A percentile compares a stretch with the other conserved stretches of the same genome.
Evolutionary conservation across 2,329 filamentous ascomycete species (phyloP).

Genomic region (Fusarium pseudograminearum): DNA sequence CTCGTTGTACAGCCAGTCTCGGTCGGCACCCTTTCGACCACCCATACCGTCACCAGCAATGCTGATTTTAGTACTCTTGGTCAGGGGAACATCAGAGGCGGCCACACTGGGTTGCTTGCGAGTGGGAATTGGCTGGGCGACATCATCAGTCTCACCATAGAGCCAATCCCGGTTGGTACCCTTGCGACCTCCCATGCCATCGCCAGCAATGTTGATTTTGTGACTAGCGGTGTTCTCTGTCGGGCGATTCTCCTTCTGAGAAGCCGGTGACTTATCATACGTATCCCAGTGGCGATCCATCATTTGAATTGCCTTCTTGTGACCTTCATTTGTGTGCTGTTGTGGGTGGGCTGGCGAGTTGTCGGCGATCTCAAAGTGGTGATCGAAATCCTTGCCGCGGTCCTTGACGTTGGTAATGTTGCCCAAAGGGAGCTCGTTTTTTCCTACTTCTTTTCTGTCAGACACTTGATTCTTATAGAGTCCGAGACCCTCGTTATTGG

Average conservation of each 20-base stretch:
- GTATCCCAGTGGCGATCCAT: constrained; percentile 74
- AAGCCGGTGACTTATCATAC: constrained; percentile 66
- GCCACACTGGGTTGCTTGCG: constrained; percentile 37
- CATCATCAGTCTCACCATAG: constrained; percentile 55
- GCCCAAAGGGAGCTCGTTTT: constrained; percentile 63
- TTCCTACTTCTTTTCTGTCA: constrained; percentile 64
- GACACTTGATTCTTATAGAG: constrained; percentile 85
- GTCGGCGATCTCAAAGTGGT: constrained; percentile 83
- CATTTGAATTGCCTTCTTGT: constrained; percentile 77
- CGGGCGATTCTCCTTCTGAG: constrained; percentile 65
- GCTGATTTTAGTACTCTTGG: constrained; percentile 49
- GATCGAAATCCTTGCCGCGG: constrained; percentile 80
- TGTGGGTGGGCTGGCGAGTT: constrained; percentile 65
- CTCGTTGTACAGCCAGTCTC: constrained; percentile 69
- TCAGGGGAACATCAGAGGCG: constrained; percentile 28
- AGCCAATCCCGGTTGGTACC: constrained; percentile 69
- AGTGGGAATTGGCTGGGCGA: constrained; percentile 39
- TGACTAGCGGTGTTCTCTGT: constrained; percentile 59
- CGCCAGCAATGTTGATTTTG: constrained; percentile 63
- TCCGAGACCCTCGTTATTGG: constrained; percentile 72
- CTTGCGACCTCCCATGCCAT: constrained; percentile 75
- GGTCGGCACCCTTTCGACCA: constrained; percentile 64
- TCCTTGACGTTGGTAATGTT: constrained; percentile 79
- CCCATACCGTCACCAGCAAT: constrained; percentile 75
- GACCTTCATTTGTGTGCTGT: constrained; percentile 66